Conservation (phyloP, 352 stramenopile genomes). For the Aphanomyces euteiches region DNA sequence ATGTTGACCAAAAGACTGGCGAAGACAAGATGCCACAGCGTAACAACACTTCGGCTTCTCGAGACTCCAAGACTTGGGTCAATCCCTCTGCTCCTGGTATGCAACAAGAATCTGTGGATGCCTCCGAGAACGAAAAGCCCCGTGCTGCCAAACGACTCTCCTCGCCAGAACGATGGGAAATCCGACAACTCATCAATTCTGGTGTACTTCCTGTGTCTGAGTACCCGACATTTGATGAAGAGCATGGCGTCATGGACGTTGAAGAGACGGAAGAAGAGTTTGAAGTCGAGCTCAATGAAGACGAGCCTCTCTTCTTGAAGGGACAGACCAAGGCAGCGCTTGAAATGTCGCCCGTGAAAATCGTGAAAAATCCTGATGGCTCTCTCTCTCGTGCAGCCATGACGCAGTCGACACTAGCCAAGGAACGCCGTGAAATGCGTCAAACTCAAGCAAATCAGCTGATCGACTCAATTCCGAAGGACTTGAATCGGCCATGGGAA, state of each 20-base stretch:
- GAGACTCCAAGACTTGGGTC: slow-evolving; percentile 72
- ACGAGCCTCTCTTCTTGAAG: slow-evolving; percentile 95
- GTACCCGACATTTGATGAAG: slow-evolving; percentile 96
- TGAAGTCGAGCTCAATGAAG: slow-evolving; percentile 95
- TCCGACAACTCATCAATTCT: slow-evolving; percentile 96
- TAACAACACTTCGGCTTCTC: slow-evolving; percentile 39
- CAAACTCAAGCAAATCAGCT: slow-evolving; percentile 97
- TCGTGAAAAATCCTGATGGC: slow-evolving; percentile 99
- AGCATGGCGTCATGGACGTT: slow-evolving; percentile 82
- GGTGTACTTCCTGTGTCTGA: slow-evolving; percentile 97
- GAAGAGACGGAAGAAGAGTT: slow-evolving; percentile 84
- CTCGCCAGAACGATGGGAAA: slow-evolving; percentile 96
- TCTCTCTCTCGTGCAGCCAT: slow-evolving; percentile 96
- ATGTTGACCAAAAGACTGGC: slow-evolving; percentile 95
- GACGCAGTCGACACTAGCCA: slow-evolving; percentile 94
- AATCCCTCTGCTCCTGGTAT: slow-evolving; percentile 84
- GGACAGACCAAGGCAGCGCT: slow-evolving; percentile 90
- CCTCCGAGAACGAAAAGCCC: slow-evolving; percentile 53
- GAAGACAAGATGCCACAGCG: slow-evolving; percentile 93
- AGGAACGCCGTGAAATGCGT: slow-evolving; percentile 96
- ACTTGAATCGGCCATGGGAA: slow-evolving; percentile 98
- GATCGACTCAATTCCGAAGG: slow-evolving; percentile 96
- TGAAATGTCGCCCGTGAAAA: slow-evolving; percentile 95
- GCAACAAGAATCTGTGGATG: slow-evolving; percentile 62
- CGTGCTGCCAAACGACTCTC: slow-evolving; percentile 87